Percentiles rank a stretch among this genome's conserved stretches.
Evolutionary conservation across 1,284 basidiomycete species (phyloP).

Genomic region (Ganoderma resinaceum): DNA sequence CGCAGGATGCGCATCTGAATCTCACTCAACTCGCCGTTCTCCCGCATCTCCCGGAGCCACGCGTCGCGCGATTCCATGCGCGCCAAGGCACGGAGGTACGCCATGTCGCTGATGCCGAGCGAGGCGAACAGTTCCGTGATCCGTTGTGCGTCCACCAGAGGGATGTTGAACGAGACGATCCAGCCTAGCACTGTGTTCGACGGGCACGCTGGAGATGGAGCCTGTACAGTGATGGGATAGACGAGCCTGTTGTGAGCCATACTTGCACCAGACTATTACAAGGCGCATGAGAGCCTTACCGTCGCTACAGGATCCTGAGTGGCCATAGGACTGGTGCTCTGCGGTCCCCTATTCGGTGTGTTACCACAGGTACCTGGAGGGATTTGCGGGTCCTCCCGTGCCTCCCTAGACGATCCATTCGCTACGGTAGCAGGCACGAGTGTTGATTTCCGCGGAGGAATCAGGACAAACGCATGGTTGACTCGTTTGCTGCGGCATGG

Average conservation of each 20-base stretch:
- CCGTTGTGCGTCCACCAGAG: background rate
- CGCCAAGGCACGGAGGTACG: background rate
- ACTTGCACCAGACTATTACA: background rate
- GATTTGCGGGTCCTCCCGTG: too few relatives aligned
- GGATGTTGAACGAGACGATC: background rate
- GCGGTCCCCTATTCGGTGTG: background rate
- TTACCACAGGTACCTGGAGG: background rate
- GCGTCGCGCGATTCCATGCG: background rate
- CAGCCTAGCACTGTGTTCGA: background rate
- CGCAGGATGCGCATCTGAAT: slow-evolving; percentile 1
- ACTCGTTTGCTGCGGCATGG: background rate
- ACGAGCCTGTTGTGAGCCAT: background rate
- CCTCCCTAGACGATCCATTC: background rate
- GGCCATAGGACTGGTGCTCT: background rate
- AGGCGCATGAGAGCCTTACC: background rate
- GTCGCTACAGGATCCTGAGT: background rate
- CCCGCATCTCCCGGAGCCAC: background rate
- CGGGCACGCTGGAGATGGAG: background rate
- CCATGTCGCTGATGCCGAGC: background rate
- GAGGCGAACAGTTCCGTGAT: background rate
- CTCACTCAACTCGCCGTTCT: background rate
- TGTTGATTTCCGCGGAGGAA: background rate
- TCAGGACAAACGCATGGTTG: background rate
- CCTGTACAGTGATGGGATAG: background rate
- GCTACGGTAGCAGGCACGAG: background rate